Percentiles rank a stretch among this genome's conserved stretches.
phyloP scores from a whole-genome alignment of 305 asterid species.

The Rubia tinctorum region DNA sequence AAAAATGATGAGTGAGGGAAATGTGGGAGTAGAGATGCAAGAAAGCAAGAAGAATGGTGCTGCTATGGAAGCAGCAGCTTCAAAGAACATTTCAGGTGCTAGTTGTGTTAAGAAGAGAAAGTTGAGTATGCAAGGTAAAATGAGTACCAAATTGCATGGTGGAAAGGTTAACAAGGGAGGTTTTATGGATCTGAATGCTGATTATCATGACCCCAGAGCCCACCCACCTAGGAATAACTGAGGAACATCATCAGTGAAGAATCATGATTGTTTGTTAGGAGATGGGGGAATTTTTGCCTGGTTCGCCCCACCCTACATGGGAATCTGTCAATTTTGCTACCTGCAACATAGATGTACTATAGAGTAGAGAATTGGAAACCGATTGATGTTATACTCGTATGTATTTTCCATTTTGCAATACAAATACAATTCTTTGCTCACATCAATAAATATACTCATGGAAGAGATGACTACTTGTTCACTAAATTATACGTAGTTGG shows the following conservation, averaged over 20 bases:
- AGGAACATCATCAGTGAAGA: slow-evolving; percentile 6
- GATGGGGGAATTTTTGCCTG: slow-evolving; percentile 8
- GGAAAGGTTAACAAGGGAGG: slow-evolving; percentile 25
- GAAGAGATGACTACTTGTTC: slow-evolving; percentile 1
- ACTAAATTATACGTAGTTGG: too few relatives aligned
- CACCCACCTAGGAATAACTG: slow-evolving; percentile 70
- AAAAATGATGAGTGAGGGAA: slow-evolving; percentile 23
- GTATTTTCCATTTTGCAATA: slow-evolving; percentile 20
- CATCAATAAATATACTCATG: neutral
- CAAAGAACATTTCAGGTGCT: slow-evolving; percentile 27
- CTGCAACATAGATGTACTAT: slow-evolving; percentile 2
- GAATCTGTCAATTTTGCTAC: slow-evolving; percentile 2
- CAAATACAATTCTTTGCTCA: neutral
- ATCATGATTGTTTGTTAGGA: slow-evolving; percentile 8
- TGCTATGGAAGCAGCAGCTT: neutral
- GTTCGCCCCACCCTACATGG: too few relatives aligned
- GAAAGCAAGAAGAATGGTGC: slow-evolving; percentile 5
- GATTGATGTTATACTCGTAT: slow-evolving; percentile 23
- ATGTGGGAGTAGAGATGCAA: slow-evolving; percentile 2
- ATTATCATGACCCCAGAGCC: slow-evolving; percentile 50
- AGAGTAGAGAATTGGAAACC: slow-evolving; percentile 6
- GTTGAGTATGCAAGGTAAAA: slow-evolving; percentile 22
- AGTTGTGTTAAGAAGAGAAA: slow-evolving; percentile 19
- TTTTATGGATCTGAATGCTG: slow-evolving; percentile 48
- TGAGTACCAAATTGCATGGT: slow-evolving; percentile 10